phyloP scores from a whole-genome alignment of 495 filamentous ascomycete species.

The Aspergillus ellipticus region DNA sequence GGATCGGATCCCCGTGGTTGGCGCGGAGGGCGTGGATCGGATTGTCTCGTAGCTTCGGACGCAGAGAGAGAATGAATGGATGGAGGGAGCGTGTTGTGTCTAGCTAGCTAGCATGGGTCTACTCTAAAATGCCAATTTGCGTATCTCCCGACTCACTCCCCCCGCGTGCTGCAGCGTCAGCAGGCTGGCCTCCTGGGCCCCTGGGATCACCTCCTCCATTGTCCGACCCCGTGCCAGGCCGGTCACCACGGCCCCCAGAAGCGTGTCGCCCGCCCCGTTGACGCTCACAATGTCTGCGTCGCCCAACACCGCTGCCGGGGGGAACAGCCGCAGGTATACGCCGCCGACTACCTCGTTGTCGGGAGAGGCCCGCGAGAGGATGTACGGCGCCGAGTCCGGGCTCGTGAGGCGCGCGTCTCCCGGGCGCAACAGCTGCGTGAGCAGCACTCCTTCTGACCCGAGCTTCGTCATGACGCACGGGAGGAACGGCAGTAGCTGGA shows the following conservation, averaged over 20 bases:
- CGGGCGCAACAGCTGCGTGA: slow-evolving; percentile 64
- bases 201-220: slow-evolving; percentile 41
- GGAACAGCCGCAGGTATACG: slow-evolving; percentile 80
- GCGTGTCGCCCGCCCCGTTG: slow-evolving; percentile 93
- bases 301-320: slow-evolving; percentile 57
- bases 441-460: slow-evolving; percentile 71
- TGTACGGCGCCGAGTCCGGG: slow-evolving; percentile 58
- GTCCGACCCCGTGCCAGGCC: slow-evolving; percentile 46
- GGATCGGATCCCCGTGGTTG: slow-evolving; percentile 24
- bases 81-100: too few species aligned
- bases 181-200: slow-evolving; percentile 69
- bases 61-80: too few species aligned
- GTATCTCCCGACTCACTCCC: slow-evolving; percentile 55
- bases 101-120: background rate
- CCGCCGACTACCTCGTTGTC: slow-evolving; percentile 62
- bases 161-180: slow-evolving; percentile 69
- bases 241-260: slow-evolving; percentile 75
- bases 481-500: slow-evolving; percentile 86
- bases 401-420: slow-evolving; percentile 61
- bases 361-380: slow-evolving; percentile 54
- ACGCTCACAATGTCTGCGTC: slow-evolving; percentile 71
- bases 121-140: slow-evolving; percentile 1
- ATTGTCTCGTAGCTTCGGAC: slow-evolving; percentile 7
- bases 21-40: slow-evolving; percentile 14
- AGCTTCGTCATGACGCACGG: slow-evolving; percentile 82